Evolutionary conservation across 2,329 filamentous ascomycete species (phyloP), one percentile per base, ranked within the genome.

Genomic region (Eutypella sp.): DNA sequence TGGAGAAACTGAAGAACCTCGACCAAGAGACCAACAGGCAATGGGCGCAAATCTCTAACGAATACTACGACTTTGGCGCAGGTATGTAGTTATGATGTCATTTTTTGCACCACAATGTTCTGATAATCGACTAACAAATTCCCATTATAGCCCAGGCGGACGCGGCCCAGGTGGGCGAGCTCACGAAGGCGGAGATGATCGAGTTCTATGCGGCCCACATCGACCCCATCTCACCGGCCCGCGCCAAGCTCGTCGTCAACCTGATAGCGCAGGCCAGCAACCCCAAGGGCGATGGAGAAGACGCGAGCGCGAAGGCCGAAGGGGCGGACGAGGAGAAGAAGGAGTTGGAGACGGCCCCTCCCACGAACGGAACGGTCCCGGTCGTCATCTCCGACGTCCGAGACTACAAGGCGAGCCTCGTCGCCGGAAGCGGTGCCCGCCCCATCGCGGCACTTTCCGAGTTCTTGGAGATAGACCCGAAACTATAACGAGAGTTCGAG

Each of bases 1-100:
- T 95, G 19, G 91, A 97, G 69, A 96, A 95, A 67, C 67, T 95
- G 57, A 96, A 96, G 75, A 97, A 96, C 55, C 72, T 99, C 40
- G 80, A 84, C 48, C 86, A 92, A 53, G 93, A 99, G 69, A 89
- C 84, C 5, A 78, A 75, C 45, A 79, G 89, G 38, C 85, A 95
- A 62, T 96, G 89, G 91, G 76, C 75, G 42, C 89, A 96, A 59
- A 89, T 99, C 55, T 79, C 81, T 42, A 86, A 78, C 43, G 91
- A 96, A 62, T 88, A 85, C 55, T 95, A 91, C 64, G 90, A 96
- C 66, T 99, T 97, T 66, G 78, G 89, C 59, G 82, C 87, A 62
- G 81, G 92, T 90, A 74, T 66, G 80, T 72, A 2, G n/a, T 41
- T 33, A 33, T 33, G n/a, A 29, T 39, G 18, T 10, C 29, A 36